Conservation (phyloP, 768 basidiomycete genomes). For the Leccinum longicurvipes region DNA sequence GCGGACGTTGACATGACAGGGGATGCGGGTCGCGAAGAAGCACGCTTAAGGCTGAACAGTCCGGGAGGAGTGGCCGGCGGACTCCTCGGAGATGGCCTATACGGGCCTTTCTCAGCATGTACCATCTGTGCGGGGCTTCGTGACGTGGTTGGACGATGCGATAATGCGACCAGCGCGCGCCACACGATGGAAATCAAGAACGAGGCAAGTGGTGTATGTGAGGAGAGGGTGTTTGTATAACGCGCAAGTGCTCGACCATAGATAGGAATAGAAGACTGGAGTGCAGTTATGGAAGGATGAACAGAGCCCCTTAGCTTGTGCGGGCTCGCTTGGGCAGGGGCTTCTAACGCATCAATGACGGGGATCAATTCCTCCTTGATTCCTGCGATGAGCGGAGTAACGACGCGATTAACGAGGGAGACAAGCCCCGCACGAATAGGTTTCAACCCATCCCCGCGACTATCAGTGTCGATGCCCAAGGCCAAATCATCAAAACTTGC, state of each 20-base stretch:
- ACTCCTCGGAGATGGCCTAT: conserved; percentile 37
- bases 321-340: conserved; percentile 30
- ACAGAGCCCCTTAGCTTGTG: conserved; percentile 13
- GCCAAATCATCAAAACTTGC: conserved; percentile 65
- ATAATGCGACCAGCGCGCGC: conserved; percentile 68
- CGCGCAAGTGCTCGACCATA: conserved; percentile 57
- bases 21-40: conserved; percentile 63
- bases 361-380: conserved; percentile 62
- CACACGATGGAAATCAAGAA: conserved; percentile 73
- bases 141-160: conserved; percentile 52
- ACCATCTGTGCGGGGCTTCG: conserved; percentile 36
- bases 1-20: conserved; percentile 46
- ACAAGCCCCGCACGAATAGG: conserved; percentile 66
- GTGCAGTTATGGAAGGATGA: conserved; percentile 59
- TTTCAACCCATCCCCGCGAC: conserved; percentile 66
- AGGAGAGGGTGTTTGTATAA: conserved; percentile 49
- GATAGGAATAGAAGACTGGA: conserved; percentile 59
- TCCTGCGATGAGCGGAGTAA: conserved; percentile 58
- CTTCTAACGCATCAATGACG: conserved; percentile 61
- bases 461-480: conserved; percentile 59
- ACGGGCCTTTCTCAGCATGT: conserved; percentile 41
- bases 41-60: conserved; percentile 65
- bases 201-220: conserved; percentile 63
- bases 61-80: conserved; percentile 54
- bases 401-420: conserved; percentile 63